Conservation (phyloP, 2,329 filamentous ascomycete species). For the Dactylellina drechsleri region DNA sequence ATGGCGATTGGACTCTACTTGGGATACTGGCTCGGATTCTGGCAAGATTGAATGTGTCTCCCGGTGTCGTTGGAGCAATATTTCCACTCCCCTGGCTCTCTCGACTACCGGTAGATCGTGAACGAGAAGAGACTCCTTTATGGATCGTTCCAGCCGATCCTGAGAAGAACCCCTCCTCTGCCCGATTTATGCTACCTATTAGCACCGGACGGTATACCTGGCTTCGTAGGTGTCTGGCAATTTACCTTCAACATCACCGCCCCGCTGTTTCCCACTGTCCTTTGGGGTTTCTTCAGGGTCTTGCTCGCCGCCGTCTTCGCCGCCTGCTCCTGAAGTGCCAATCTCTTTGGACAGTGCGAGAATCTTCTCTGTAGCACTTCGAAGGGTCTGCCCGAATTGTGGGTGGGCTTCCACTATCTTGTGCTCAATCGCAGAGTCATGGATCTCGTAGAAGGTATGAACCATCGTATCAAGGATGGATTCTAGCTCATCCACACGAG, state of each 20-base stretch:
- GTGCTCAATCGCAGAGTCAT: constrained; percentile 69
- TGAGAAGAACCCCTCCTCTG: constrained; percentile 51
- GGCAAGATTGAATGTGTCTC: constrained; percentile 53
- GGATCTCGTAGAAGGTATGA: constrained; percentile 74
- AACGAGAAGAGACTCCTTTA: constrained; percentile 47
- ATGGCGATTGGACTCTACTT: constrained; percentile 47
- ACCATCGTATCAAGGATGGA: constrained; percentile 78
- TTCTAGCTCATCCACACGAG: constrained; percentile 75
- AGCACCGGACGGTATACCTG: constrained; percentile 47
- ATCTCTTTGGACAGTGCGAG: constrained; percentile 50
- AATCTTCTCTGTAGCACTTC: constrained; percentile 47
- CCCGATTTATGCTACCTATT: constrained; percentile 46
- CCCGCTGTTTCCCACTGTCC: constrained; percentile 43
- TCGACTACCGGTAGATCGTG: constrained; percentile 49
- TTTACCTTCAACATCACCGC: constrained; percentile 51
- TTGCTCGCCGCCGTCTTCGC: constrained; percentile 40
- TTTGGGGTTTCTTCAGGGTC: constrained; percentile 42
- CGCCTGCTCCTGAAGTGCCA: constrained; percentile 34
- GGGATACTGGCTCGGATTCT: constrained; percentile 54
- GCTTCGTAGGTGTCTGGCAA: constrained; percentile 52
- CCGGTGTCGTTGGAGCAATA: constrained; percentile 31
- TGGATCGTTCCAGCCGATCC: constrained; percentile 44
- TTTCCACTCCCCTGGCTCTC: constrained; percentile 51
- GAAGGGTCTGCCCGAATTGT: constrained; percentile 49
- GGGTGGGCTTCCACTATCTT: constrained; percentile 49